phyloP scores from a whole-genome alignment of 2,329 filamentous ascomycete genomes.

The Cytospora leucostoma region DNA sequence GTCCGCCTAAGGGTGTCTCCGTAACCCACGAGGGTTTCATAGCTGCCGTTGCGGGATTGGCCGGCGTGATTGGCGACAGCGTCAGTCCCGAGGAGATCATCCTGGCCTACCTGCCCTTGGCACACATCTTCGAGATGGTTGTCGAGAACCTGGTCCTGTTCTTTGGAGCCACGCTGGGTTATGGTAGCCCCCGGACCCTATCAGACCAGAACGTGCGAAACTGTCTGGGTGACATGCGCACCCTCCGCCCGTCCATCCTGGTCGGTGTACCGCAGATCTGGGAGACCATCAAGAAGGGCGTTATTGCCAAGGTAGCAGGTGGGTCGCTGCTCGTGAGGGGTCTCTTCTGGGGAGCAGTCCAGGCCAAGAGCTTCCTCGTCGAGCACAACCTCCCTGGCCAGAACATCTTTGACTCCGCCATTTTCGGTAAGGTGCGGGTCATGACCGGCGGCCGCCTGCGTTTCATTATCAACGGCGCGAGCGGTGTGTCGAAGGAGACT shows the following conservation, averaged over 20 bases:
- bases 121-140: slow-evolving; percentile 95
- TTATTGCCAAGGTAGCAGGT: slow-evolving; percentile 74
- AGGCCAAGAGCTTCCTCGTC: slow-evolving; percentile 61
- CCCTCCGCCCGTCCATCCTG: slow-evolving; percentile 85
- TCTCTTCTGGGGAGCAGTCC: slow-evolving; percentile 72
- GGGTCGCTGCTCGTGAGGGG: slow-evolving; percentile 70
- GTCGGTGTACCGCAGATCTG: slow-evolving; percentile 95
- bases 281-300: slow-evolving; percentile 96
- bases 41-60: slow-evolving; percentile 81
- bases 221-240: slow-evolving; percentile 90
- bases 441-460: slow-evolving; percentile 86
- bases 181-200: slow-evolving; percentile 86
- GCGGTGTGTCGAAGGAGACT: slow-evolving; percentile 84
- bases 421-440: slow-evolving; percentile 90
- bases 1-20: slow-evolving; percentile 84
- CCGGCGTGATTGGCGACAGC: slow-evolving; percentile 73
- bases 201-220: slow-evolving; percentile 85
- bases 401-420: slow-evolving; percentile 72
- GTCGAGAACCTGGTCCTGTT: slow-evolving; percentile 90
- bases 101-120: slow-evolving; percentile 88
- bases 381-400: slow-evolving; percentile 63
- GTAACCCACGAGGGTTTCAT: slow-evolving; percentile 80
- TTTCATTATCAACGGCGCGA: slow-evolving; percentile 92
- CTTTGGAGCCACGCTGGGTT: slow-evolving; percentile 90
- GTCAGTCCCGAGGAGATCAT: slow-evolving; percentile 77